Conservation (phyloP, 495 filamentous ascomycete species). For the Talaromyces stipitatus region DNA sequence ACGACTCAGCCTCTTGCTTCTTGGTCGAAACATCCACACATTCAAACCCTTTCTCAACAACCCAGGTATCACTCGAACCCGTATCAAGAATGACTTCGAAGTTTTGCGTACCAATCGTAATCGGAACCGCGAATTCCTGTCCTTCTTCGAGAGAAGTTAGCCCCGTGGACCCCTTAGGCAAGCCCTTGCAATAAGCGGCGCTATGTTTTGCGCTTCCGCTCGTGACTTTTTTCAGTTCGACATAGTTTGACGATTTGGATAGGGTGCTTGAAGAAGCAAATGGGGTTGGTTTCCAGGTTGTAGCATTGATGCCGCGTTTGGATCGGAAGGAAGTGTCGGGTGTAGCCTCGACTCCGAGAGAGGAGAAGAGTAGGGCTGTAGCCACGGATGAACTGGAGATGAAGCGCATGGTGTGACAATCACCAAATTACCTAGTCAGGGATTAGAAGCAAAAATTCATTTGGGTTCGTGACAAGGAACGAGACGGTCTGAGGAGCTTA, state of each 20-base stretch:
- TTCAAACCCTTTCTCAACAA: constrained; percentile 36
- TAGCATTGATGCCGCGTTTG: neutral
- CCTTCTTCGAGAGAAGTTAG: neutral
- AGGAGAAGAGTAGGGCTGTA: neutral
- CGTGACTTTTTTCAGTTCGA: neutral
- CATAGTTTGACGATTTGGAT: neutral
- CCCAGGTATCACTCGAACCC: constrained; percentile 54
- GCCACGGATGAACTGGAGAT: neutral
- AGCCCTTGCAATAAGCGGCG: neutral
- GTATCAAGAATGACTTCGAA: constrained; percentile 51
- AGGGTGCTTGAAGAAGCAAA: neutral
- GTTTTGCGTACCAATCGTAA: constrained; percentile 8
- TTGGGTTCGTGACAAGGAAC: neutral
- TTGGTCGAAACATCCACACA: constrained; percentile 32
- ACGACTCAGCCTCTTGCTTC: neutral
- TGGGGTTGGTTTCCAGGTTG: neutral
- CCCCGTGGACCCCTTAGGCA: neutral
- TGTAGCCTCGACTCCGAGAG: neutral
- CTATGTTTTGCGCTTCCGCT: neutral
- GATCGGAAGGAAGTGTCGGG: neutral
- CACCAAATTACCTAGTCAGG: neutral
- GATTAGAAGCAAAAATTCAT: neutral
- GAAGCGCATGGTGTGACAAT: neutral
- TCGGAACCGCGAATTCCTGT: neutral
- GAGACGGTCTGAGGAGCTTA: neutral